Evolutionary conservation across 2,329 filamentous ascomycete species (phyloP), one percentile per base, ranked within the genome.

Genomic region (Talaromyces amestolkiae): DNA sequence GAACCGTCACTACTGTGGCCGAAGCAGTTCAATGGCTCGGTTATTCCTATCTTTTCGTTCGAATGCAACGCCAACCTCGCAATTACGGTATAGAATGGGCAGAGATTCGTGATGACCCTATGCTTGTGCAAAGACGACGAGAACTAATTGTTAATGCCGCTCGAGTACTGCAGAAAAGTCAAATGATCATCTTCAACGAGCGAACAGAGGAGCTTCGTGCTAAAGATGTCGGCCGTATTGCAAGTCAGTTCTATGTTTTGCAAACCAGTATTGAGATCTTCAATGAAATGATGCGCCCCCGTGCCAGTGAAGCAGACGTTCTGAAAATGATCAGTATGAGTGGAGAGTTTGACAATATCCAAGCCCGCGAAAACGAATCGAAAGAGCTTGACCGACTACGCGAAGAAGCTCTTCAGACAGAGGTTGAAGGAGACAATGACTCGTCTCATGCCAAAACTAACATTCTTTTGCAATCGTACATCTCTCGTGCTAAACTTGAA

Each of bases 111-210:
- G 91, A 98, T 70, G 95, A 99, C 72, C 93, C 93, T 0, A 89
- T 88, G 66, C 85, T 99, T 31, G 92, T 97, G 1, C 90, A 95
- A 73, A 86, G 94, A 70, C 87, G 95, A 61, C 87, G 93, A 3
- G 89, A 95, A 69, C 83, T 99, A 61, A 90, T 95, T 63, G 93
- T 96, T 53, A 89, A 96, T 71, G 95, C 95, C 27, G 95, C 95
- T 0, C 85, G 89, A 51, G 91, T 92, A 5, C 81, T 99, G 51
- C 93, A 97, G 74, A 86, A 93, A 73, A 96, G 92, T 71, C 95
- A 99, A 78, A 99, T 99, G 96, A 95, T 99, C 72, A 95, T 99
- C 65, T 99, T 94, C 82, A 97, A 99, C 70, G 95, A 98, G 74
- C 87, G 84, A 19, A 99, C 94, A 0, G 94, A 97, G 70, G 94